A percentile compares a stretch with the other conserved stretches of the same genome.
These are phyloP conservation scores for Neurospora sp. DNA, from an alignment of 495 filamentous ascomycete genomes.

Conservation along the genomic window DNA sequence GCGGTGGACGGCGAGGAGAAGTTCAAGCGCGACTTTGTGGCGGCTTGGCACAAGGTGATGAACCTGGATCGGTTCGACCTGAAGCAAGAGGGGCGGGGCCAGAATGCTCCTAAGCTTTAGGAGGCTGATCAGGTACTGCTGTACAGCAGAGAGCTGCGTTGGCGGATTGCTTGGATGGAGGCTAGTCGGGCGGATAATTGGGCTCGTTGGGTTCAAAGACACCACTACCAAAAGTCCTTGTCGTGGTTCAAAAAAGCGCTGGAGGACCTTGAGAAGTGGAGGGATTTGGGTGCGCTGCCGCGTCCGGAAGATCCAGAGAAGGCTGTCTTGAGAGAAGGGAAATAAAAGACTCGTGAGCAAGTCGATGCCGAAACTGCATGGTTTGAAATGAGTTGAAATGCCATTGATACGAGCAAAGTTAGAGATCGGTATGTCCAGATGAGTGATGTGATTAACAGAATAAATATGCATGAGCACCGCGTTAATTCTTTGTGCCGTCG, in stretches of 20 bases:
- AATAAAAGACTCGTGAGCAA: background rate
- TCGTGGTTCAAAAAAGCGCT: background rate
- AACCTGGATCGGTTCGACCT: conserved; percentile 60
- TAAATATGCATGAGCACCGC: background rate
- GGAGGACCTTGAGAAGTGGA: background rate
- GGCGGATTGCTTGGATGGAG: background rate
- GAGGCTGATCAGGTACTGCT: background rate
- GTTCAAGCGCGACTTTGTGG: conserved; percentile 60
- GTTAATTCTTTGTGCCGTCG: background rate
- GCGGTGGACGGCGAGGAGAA: conserved; percentile 42
- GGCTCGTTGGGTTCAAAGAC: background rate
- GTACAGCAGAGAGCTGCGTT: background rate
- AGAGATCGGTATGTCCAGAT: background rate
- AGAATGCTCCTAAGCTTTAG: background rate
- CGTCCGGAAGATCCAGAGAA: background rate
- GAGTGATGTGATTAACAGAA: background rate
- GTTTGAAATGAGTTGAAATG: background rate
- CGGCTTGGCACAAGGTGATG: conserved; percentile 62
- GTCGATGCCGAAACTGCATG: background rate
- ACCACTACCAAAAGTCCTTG: background rate
- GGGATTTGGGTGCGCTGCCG: background rate
- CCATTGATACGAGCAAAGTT: background rate
- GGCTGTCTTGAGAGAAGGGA: background rate
- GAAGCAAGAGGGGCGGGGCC: background rate
- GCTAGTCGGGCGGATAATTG: background rate